These are phyloP conservation scores for Isochrysis galbana DNA, from an alignment of 78 protist species.

Conservation along the genomic window DNA sequence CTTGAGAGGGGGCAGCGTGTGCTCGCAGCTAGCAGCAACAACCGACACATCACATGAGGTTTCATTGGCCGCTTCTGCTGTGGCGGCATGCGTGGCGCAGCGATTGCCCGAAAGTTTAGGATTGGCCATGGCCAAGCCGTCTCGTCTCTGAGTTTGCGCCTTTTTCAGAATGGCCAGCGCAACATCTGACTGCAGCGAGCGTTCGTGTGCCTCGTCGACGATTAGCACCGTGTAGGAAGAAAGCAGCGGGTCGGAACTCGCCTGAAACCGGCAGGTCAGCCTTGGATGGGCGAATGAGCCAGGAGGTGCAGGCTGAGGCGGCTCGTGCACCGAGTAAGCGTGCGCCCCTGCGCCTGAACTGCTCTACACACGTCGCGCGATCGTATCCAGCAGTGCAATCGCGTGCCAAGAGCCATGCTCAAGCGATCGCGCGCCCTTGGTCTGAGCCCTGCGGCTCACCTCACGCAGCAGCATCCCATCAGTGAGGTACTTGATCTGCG, in stretches of 20 bases:
- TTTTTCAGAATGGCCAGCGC: conserved; percentile 74
- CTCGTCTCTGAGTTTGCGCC: background rate
- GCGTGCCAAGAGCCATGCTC: too few relatives aligned
- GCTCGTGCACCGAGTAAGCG: too few relatives aligned
- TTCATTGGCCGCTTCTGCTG: too few relatives aligned
- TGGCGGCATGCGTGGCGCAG: background rate
- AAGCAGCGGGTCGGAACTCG: conserved; percentile 62
- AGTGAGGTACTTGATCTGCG: conserved; percentile 71
- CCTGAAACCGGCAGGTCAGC: too few relatives aligned
- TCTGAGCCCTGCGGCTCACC: background rate
- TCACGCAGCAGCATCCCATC: conserved; percentile 88
- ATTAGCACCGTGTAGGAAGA: conserved; percentile 41
- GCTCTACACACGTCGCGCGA: too few relatives aligned
- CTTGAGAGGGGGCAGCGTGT: background rate
- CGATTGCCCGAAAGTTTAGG: background rate
- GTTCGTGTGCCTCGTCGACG: conserved; percentile 92
- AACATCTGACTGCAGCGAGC: conserved; percentile 84
- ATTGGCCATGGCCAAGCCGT: too few relatives aligned
- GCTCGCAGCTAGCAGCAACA: background rate
- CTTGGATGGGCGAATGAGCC: too few relatives aligned
- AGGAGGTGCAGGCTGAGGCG: too few relatives aligned
- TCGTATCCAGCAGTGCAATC: too few relatives aligned
- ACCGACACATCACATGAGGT: too few relatives aligned
- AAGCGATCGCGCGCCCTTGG: too few relatives aligned
- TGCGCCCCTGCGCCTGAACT: too few relatives aligned